Conservation (phyloP, 805 yeast genomes). For the Dipodascus albidus region DNA sequence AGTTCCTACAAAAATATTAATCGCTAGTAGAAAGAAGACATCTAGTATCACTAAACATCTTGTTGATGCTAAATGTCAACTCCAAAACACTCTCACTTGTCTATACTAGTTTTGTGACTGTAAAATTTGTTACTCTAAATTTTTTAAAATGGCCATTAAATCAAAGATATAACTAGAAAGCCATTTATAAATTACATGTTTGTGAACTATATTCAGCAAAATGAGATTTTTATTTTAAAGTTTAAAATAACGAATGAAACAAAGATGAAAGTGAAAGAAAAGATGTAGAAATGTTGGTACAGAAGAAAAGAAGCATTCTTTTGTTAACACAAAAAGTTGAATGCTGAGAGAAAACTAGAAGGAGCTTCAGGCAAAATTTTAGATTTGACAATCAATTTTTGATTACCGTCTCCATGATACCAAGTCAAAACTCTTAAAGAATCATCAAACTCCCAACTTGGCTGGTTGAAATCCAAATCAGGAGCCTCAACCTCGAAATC, state of each 20-base stretch:
- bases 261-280: no score
- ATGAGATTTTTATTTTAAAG: no score
- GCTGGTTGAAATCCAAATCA: conserved; percentile 20
- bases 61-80: background rate
- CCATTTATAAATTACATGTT: no score
- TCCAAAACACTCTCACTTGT: no score
- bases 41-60: background rate
- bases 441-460: conserved; percentile 42
- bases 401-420: conserved; percentile 35
- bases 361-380: background rate
- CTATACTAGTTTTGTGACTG: no score
- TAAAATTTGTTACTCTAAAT: no score
- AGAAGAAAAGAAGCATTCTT: no score
- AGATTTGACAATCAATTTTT: background rate
- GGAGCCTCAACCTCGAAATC: conserved; percentile 38
- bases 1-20: background rate
- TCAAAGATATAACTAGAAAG: no score
- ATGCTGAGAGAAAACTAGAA: background rate
- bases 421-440: conserved; percentile 51
- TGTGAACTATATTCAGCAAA: no score
- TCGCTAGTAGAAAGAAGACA: background rate
- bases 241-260: no score
- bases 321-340: background rate
- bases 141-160: no score
- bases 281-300: no score